These are phyloP conservation scores for Eleusine coracana DNA, from an alignment of 176 grass and related monocot species.

Conservation along the genomic window DNA sequence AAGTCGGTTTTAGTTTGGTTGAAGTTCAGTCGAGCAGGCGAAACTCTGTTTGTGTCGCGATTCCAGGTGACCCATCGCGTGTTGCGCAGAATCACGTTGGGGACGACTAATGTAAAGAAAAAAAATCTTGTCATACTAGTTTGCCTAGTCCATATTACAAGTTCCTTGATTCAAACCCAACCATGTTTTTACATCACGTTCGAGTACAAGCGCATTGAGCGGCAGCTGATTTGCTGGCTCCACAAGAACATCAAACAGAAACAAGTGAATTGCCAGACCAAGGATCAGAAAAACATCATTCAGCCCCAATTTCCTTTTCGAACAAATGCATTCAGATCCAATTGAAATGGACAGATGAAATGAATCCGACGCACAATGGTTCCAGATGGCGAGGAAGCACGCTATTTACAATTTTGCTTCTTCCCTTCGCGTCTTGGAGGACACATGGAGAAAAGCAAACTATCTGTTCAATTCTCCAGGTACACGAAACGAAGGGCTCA, in stretches of 20 bases:
- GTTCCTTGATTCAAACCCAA: no score
- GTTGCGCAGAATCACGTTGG: no score
- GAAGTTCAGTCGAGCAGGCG: background rate
- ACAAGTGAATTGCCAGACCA: background rate
- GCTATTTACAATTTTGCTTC: conserved; percentile 42
- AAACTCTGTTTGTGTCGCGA: background rate
- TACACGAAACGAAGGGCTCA: background rate
- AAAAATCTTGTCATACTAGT: no score
- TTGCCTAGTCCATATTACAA: no score
- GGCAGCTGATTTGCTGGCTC: no score
- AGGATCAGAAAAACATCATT: background rate
- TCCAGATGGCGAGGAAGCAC: conserved; percentile 44
- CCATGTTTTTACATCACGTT: no score
- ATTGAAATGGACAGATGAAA: background rate
- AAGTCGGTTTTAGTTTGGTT: conserved; percentile 3
- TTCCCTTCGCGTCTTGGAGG: conserved; percentile 28
- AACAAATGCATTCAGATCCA: background rate
- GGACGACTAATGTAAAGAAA: no score
- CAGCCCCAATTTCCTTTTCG: background rate
- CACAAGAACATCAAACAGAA: background rate
- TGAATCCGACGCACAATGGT: background rate
- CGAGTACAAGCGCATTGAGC: no score
- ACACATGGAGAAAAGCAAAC: background rate
- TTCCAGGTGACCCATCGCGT: no score
- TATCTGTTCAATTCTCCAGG: conserved; percentile 12